Evolutionary conservation across 2,329 filamentous ascomycete genomes (phyloP).

Genomic region (Curvularia eragrostidis): DNA sequence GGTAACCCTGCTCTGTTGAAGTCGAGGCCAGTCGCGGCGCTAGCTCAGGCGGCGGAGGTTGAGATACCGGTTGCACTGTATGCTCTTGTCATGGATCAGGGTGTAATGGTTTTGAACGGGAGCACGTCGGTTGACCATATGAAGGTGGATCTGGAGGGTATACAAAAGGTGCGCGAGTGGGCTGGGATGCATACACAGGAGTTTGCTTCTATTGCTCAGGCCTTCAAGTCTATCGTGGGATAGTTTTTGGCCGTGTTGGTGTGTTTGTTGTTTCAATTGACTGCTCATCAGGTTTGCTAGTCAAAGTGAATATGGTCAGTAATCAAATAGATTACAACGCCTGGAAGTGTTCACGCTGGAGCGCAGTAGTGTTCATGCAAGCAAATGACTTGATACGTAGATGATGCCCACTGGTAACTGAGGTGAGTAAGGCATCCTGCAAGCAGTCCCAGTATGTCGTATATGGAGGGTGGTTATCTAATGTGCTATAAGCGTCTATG

Average conservation of each 20-base stretch:
- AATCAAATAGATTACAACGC: no score
- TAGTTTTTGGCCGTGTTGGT: neutral
- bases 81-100: slow-evolving; percentile 61
- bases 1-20: slow-evolving; percentile 62
- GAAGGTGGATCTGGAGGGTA: slow-evolving; percentile 58
- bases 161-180: slow-evolving; percentile 53
- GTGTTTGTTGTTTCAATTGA: neutral
- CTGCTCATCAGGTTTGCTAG: neutral
- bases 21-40: slow-evolving; percentile 55
- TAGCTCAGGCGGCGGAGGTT: slow-evolving; percentile 57
- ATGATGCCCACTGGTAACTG: no score
- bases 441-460: no score
- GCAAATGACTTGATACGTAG: no score
- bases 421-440: no score
- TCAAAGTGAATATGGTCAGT: neutral
- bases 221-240: slow-evolving; percentile 26
- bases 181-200: slow-evolving; percentile 53
- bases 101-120: slow-evolving; percentile 62
- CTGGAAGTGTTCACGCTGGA: no score
- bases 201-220: slow-evolving; percentile 55
- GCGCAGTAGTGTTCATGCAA: neutral
- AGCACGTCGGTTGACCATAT: slow-evolving; percentile 62
- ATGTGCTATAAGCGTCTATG: no score
- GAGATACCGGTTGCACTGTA: slow-evolving; percentile 61
- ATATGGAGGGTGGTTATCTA: no score